Conservation (phyloP, 139 green algal species). For the Chlamydomonas sp. region DNA sequence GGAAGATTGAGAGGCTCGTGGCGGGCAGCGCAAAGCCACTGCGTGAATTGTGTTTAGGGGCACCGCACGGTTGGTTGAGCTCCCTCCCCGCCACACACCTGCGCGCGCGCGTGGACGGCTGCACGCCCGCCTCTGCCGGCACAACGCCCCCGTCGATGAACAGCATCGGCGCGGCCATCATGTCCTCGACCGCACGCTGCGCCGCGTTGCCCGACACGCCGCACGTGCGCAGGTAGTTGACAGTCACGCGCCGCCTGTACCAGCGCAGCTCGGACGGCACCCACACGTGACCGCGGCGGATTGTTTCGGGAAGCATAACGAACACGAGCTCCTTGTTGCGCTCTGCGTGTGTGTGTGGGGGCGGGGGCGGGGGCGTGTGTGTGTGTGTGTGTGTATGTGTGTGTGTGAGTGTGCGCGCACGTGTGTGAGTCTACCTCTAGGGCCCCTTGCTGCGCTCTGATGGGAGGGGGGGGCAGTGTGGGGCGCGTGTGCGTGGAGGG, state of each 20-base stretch:
- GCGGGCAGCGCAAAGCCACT: too few relatives aligned
- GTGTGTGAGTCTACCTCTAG: too few relatives aligned
- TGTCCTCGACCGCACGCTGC: slow-evolving; percentile 8
- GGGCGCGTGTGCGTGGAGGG: too few relatives aligned
- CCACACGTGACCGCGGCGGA: slow-evolving; percentile 4
- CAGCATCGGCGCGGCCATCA: neutral
- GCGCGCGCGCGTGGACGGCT: neutral
- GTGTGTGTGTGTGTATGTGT: too few relatives aligned
- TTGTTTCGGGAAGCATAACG: neutral
- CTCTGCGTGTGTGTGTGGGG: neutral
- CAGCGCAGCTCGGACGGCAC: slow-evolving; percentile 2
- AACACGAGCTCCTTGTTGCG: neutral
- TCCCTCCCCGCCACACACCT: too few relatives aligned
- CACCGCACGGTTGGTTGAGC: too few relatives aligned
- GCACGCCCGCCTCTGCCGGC: neutral
- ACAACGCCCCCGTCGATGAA: neutral
- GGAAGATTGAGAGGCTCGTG: too few relatives aligned
- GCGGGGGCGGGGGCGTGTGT: too few relatives aligned
- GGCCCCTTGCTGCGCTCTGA: too few relatives aligned
- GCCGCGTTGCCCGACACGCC: neutral
- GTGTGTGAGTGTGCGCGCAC: too few relatives aligned
- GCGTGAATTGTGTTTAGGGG: too few relatives aligned
- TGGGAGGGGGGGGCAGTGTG: too few relatives aligned
- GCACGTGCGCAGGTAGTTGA: neutral
- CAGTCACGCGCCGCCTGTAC: slow-evolving; percentile 2